Conservation (phyloP, 129 eudicot genomes). For the Silybum marianum region DNA sequence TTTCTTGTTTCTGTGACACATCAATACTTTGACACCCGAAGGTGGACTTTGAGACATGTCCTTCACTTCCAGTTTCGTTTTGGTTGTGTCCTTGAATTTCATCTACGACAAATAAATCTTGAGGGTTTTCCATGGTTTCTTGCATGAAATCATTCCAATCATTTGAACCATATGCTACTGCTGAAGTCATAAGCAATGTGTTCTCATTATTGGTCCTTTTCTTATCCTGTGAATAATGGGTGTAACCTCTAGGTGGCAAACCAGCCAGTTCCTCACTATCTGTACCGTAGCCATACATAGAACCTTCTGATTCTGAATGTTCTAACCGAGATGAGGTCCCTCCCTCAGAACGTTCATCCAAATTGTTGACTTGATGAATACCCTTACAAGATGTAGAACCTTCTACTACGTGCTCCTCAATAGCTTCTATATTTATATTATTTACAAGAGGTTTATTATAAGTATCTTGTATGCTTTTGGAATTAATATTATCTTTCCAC, state of each 20-base stretch:
- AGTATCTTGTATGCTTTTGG: conserved; percentile 13
- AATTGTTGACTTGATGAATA: conserved; percentile 32
- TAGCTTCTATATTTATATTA: conserved; percentile 11
- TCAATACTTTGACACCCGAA: conserved; percentile 14
- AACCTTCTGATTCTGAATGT: conserved; percentile 85
- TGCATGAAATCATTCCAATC: conserved; percentile 86
- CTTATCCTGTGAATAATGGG: conserved; percentile 20
- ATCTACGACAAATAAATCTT: conserved; percentile 36
- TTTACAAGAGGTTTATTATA: not conserved
- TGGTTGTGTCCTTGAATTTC: conserved; percentile 37
- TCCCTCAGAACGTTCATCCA: conserved; percentile 45
- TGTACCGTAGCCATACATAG: conserved; percentile 70
- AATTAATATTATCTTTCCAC: conserved; percentile 11
- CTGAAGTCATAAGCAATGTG: conserved; percentile 58
- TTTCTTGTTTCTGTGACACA: conserved; percentile 33
- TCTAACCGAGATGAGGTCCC: conserved; percentile 63
- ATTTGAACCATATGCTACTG: conserved; percentile 78
- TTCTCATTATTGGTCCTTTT: conserved; percentile 29
- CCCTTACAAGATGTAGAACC: not conserved
- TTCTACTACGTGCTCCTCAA: conserved; percentile 11
- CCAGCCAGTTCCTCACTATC: conserved; percentile 51
- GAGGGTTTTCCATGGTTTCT: conserved; percentile 47
- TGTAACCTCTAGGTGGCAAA: conserved; percentile 27
- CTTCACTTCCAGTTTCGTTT: conserved; percentile 33
- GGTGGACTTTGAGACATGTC: conserved; percentile 18